A percentile compares a stretch with the other conserved stretches of the same genome.
Evolutionary conservation across 2,329 filamentous ascomycete species (phyloP).

Genomic region (Capronia americana): DNA sequence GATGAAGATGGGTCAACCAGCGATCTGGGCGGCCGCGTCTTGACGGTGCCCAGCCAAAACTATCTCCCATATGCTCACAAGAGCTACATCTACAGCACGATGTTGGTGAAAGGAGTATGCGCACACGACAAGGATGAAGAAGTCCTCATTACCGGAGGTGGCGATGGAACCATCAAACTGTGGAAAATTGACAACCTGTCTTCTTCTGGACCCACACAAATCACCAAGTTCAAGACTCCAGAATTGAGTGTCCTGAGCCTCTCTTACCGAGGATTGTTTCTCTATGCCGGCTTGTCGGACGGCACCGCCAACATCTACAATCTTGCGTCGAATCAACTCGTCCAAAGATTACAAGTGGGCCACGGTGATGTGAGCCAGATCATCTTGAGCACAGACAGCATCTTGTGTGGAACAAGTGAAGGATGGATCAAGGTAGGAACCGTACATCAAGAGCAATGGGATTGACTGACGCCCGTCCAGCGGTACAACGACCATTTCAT

Average conservation of each 20-base stretch:
- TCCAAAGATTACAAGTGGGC: constrained; percentile 83
- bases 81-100: constrained; percentile 96
- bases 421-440: constrained; percentile 78
- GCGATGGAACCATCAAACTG: constrained; percentile 93
- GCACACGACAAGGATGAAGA: constrained; percentile 74
- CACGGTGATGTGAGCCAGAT: constrained; percentile 70
- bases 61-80: constrained; percentile 90
- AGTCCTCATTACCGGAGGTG: constrained; percentile 86
- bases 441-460: background rate
- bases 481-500: constrained; percentile 84
- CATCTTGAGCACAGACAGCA: constrained; percentile 70
- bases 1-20: constrained; percentile 53
- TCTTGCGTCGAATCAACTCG: constrained; percentile 86
- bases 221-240: constrained; percentile 70
- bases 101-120: constrained; percentile 76
- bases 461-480: constrained; percentile 46
- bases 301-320: constrained; percentile 97
- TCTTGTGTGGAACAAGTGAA: constrained; percentile 88
- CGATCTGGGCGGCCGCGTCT: constrained; percentile 65
- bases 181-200: constrained; percentile 63
- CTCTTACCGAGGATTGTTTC: constrained; percentile 84
- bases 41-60: constrained; percentile 82
- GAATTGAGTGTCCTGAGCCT: constrained; percentile 75
- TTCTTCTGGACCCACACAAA: constrained; percentile 68
- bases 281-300: constrained; percentile 87